Evolutionary conservation across 345 rosid genomes (phyloP).

Genomic region (Gossypium bickii): DNA sequence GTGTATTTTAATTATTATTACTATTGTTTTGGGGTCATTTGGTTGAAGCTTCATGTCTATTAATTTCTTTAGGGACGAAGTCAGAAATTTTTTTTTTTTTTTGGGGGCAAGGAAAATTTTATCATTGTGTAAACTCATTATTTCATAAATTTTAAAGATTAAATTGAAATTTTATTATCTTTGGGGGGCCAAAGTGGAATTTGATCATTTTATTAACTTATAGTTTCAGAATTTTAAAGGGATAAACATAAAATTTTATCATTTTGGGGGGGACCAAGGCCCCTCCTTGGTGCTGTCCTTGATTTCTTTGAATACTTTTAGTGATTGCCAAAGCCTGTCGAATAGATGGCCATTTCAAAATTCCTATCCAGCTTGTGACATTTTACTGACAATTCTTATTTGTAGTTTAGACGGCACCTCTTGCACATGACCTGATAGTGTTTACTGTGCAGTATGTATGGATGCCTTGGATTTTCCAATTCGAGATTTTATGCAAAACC

Average conservation of each 20-base stretch:
- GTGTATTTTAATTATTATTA: not conserved
- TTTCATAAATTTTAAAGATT: no score
- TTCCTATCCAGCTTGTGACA: not conserved
- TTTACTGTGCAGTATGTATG: conserved; percentile 77
- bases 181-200: no score
- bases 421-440: conserved; percentile 15
- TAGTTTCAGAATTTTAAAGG: no score
- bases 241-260: no score
- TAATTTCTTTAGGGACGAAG: no score
- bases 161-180: no score
- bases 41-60: not conserved
- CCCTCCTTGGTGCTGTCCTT: not conserved
- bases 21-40: not conserved
- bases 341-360: not conserved
- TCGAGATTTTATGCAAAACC: conserved; percentile 99
- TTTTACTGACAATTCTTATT: not conserved
- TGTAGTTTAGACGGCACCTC: not conserved
- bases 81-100: no score
- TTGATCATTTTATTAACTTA: no score
- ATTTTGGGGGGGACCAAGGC: no score
- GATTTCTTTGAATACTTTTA: not conserved
- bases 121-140: no score
- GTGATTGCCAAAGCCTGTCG: not conserved
- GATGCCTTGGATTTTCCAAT: conserved; percentile 97
- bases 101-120: no score